Conservation (phyloP, 2,329 filamentous ascomycete genomes). For the Cordyceps militaris region DNA sequence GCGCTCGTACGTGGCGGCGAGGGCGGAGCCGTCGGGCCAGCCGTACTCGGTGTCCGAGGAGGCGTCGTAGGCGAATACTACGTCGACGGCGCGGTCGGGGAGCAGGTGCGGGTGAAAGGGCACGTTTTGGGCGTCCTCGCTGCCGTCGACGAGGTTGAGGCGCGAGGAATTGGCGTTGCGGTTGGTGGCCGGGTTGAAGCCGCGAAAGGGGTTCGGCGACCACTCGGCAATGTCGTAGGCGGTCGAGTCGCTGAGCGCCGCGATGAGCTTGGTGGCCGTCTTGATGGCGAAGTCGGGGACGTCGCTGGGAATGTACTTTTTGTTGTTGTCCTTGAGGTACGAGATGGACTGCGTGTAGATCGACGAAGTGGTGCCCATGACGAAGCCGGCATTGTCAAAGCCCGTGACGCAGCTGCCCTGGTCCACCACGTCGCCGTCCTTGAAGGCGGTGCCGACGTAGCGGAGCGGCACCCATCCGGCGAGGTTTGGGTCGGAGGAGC, state of each 20-base stretch:
- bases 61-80: conserved; percentile 74
- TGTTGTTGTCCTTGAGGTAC: conserved; percentile 37
- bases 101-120: conserved; percentile 73
- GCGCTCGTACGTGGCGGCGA: conserved; percentile 68
- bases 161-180: conserved; percentile 43
- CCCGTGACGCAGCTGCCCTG: conserved; percentile 62
- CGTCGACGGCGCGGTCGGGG: conserved; percentile 63
- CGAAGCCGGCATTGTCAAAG: conserved; percentile 74
- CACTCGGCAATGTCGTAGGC: conserved; percentile 69
- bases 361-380: conserved; percentile 80
- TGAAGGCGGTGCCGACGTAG: conserved; percentile 69
- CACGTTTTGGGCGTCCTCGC: conserved; percentile 71
- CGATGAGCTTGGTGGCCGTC: conserved; percentile 46
- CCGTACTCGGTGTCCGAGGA: conserved; percentile 61
- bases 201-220: conserved; percentile 66
- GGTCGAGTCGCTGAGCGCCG: conserved; percentile 41
- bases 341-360: conserved; percentile 77
- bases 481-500: conserved; percentile 66
- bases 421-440: conserved; percentile 48
- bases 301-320: conserved; percentile 22
- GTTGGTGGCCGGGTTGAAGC: conserved; percentile 54
- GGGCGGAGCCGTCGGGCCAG: conserved; percentile 72
- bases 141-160: conserved; percentile 71
- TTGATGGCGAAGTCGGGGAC: conserved; percentile 43
- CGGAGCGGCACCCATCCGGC: conserved; percentile 64